Percentiles rank a stretch among this genome's conserved stretches.
Conservation (phyloP, 2,329 filamentous ascomycete species). For the Aspergillus sp. region DNA sequence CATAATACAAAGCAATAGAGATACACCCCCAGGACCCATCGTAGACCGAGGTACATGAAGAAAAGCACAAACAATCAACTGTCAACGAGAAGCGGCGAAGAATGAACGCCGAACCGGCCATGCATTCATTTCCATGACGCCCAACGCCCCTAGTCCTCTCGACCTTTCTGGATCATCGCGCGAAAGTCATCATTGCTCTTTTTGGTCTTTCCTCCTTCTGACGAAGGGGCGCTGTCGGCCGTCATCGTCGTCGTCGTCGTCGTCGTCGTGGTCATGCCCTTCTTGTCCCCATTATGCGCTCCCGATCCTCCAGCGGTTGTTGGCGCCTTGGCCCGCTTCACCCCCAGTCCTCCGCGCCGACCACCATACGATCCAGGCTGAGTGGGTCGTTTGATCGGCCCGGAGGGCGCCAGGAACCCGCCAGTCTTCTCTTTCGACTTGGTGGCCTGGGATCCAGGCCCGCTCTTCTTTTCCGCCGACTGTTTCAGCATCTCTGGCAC, state of each 20-base stretch:
- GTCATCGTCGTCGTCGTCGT: constrained; percentile 23
- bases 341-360: constrained; percentile 49
- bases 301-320: neutral
- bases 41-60: neutral
- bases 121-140: constrained; percentile 22
- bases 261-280: constrained; percentile 24
- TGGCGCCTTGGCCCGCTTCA: constrained; percentile 37
- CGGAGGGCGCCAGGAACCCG: constrained; percentile 29
- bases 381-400: constrained; percentile 45
- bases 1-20: neutral
- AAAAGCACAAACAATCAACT: neutral
- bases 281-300: constrained; percentile 23
- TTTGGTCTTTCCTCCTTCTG: constrained; percentile 26
- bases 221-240: constrained; percentile 17
- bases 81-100: constrained; percentile 14
- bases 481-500: constrained; percentile 51
- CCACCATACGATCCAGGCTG: constrained; percentile 44
- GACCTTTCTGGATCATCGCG: constrained; percentile 50
- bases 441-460: constrained; percentile 33
- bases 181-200: constrained; percentile 62
- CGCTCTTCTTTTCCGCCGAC: constrained; percentile 40
- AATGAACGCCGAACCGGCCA: constrained; percentile 29
- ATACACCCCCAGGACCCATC: neutral
- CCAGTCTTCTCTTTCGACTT: constrained; percentile 36
- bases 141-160: constrained; percentile 22